Evolutionary conservation across 129 eudicot genomes (phyloP), one percentile per base, ranked within the genome.

Genomic region (Scalesia atractyloides): DNA sequence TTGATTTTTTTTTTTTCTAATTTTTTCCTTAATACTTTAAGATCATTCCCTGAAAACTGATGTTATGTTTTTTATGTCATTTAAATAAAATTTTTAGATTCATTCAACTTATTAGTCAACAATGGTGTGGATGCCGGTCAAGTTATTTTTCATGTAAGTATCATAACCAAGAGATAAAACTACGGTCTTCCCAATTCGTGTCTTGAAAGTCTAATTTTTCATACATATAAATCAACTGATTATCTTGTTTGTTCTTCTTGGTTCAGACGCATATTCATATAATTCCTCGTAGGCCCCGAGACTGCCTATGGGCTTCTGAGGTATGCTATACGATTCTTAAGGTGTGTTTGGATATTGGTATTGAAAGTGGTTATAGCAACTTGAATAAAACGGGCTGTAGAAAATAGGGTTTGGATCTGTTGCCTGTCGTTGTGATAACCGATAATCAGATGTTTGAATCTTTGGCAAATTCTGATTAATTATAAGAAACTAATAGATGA

Each of bases 291-390:
- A 90, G 84, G 68, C 91, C 91, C 76, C 76, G 86, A 8, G 98
- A 94, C 73, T 84, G 98, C 78, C 74, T 94, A 69, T 94, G 98
- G 98, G 84, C 89, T 72, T 94, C 98, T 16, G 98, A 90, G 98
- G 98, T 94, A 86, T 19, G 79, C 41, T 60, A 58, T 76, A 44
- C 10, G 17, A 63, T 63, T 37, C 26, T 16, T 63, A 1, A 14
- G 12, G 68, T 37, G 26, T 20, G 49, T 64, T 39, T 39, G 30
- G 30, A 64, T 37, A 14, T 37, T 15, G 11, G 11, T 41, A 41
- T 65, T 18, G 53, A 41, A 41, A 64, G 69, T 39, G 51, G 9
- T 41, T 64, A 64, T 64, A 9, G 9, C 48, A 36, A 63, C 49
- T 37, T 6, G 12, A 18, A 65, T 17, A 65, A 17, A 65, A 65